Evolutionary conservation across 2,329 filamentous ascomycete species (phyloP).

Genomic region (Botrytis deweyae): DNA sequence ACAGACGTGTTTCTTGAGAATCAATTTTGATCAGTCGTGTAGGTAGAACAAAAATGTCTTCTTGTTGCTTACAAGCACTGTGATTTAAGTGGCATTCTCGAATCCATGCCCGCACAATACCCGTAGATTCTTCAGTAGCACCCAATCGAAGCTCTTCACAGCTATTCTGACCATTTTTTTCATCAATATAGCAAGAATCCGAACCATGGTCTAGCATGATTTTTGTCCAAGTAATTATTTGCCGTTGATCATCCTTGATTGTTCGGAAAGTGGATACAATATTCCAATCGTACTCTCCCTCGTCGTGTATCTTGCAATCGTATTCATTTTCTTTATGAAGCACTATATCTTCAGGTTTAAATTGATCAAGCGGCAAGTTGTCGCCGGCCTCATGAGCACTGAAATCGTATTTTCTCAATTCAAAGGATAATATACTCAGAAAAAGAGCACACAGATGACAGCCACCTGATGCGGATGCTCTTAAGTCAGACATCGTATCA

Average conservation of each 20-base stretch:
- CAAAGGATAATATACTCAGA: neutral
- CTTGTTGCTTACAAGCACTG: neutral
- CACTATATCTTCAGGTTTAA: neutral
- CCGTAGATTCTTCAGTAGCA: neutral
- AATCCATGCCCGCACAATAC: neutral
- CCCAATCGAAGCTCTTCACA: fast-evolving
- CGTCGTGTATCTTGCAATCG: too few species aligned
- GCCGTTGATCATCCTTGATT: too few species aligned
- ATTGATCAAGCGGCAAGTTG: neutral
- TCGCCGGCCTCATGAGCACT: neutral
- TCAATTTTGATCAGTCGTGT: neutral
- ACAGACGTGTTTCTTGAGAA: neutral
- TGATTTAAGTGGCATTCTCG: neutral
- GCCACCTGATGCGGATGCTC: neutral
- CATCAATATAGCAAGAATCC: neutral
- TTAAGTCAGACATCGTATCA: neutral
- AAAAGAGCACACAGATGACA: neutral
- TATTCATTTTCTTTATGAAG: too few species aligned
- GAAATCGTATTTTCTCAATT: too few species aligned
- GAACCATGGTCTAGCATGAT: fast-evolving
- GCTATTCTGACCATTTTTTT: neutral
- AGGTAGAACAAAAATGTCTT: neutral
- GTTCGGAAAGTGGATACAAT: too few species aligned
- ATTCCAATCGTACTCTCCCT: too few species aligned
- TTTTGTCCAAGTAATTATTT: too few species aligned